phyloP scores from a whole-genome alignment of 371 early-diverging fungal species.

The Gilbertella persicaria region DNA sequence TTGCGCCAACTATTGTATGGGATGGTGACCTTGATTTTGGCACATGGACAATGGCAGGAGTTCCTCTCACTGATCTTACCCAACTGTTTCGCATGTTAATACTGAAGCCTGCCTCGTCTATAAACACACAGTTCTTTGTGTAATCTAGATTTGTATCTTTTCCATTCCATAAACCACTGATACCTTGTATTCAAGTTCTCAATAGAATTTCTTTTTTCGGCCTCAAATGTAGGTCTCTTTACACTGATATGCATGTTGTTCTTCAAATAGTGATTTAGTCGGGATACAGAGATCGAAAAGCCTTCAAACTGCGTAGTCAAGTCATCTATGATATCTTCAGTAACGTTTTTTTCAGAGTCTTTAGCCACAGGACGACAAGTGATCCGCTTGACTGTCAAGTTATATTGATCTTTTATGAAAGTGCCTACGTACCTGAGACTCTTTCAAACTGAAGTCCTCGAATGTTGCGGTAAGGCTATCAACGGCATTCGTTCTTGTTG shows the following conservation, averaged over 20 bases:
- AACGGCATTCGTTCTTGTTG: conserved; percentile 10
- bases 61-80: conserved; percentile 4
- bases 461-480: conserved; percentile 22
- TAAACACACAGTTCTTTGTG: conserved; percentile 18
- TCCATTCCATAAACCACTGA: no score
- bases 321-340: no score
- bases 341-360: no score
- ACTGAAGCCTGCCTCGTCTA: conserved; percentile 15
- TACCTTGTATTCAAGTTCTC: no score
- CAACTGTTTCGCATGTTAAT: conserved; percentile 11
- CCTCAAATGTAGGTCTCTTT: no score
- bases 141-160: conserved; percentile 16
- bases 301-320: no score
- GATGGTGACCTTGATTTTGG: not conserved
- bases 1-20: conserved; percentile 15
- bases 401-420: conserved; percentile 21
- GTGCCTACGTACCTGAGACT: conserved; percentile 19
- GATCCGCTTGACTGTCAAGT: conserved; percentile 21
- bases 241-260: no score
- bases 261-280: no score
- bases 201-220: no score
- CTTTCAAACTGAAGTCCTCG: conserved; percentile 23
- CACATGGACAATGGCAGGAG: not conserved
- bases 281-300: no score
- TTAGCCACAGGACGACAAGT: conserved; percentile 16